Conservation (phyloP, 2,329 filamentous ascomycete genomes). For the Trichoderma endophyticum region DNA sequence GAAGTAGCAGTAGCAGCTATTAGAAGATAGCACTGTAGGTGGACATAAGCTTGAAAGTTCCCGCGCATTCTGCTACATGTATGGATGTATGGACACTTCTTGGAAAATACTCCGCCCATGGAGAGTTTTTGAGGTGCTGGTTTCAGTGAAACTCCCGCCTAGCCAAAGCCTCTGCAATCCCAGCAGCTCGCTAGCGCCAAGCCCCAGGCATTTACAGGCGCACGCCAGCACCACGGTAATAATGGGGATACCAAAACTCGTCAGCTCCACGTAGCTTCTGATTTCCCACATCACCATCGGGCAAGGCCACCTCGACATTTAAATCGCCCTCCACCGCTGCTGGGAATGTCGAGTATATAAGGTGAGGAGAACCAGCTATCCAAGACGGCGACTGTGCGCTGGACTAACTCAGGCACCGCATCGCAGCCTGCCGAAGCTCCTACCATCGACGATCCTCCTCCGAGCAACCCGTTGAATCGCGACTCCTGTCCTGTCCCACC, state of each 20-base stretch:
- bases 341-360: not conserved
- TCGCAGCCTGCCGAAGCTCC: not conserved
- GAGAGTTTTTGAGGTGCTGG: not conserved
- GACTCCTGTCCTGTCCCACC: not conserved
- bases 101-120: not conserved
- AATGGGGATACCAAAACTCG: conserved; percentile 9
- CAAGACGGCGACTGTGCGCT: not conserved
- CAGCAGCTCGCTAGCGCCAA: conserved; percentile 6
- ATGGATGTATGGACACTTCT: not conserved
- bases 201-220: conserved; percentile 6
- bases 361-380: not conserved
- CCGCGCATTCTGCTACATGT: not conserved
- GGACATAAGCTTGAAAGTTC: not conserved
- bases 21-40: not conserved
- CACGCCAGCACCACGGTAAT: not conserved
- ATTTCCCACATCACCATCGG: conserved; percentile 1
- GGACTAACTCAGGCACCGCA: not conserved
- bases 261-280: conserved; percentile 15
- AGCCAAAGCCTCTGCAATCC: not conserved
- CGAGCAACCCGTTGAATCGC: conserved; percentile 16
- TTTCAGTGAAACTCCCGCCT: not conserved
- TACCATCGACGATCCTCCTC: conserved; percentile 10
- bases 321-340: not conserved
- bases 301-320: not conserved
- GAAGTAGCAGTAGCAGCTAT: not conserved